Conservation (phyloP, 176 grass and related monocot species). For the Echinochloa phyllopogon region DNA sequence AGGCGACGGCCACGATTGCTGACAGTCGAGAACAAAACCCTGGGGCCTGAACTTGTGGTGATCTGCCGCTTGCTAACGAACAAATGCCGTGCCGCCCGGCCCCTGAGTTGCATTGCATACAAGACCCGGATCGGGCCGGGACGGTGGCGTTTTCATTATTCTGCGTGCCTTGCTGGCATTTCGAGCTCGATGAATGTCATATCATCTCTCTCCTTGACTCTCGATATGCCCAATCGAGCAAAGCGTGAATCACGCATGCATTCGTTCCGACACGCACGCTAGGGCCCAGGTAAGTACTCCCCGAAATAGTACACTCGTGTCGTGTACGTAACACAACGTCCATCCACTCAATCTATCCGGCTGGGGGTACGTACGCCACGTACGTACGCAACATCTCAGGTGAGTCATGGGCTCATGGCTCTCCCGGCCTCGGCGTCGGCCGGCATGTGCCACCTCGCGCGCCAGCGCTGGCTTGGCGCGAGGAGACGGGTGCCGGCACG, state of each 20-base stretch:
- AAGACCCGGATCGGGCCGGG: not conserved
- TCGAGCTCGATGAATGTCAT: not conserved
- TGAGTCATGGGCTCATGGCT: too few relatives aligned
- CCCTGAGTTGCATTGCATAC: not conserved
- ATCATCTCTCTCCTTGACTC: not conserved
- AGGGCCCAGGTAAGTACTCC: not conserved
- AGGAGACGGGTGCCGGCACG: not conserved
- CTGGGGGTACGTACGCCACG: too few relatives aligned
- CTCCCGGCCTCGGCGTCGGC: too few relatives aligned
- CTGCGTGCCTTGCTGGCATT: not conserved
- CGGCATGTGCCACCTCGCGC: not conserved
- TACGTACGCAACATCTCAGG: too few relatives aligned
- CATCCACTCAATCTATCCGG: too few relatives aligned
- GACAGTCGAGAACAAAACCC: not conserved
- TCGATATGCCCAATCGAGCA: not conserved
- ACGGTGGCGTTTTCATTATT: too few relatives aligned
- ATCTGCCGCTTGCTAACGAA: not conserved
- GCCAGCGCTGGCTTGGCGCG: not conserved
- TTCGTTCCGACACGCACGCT: not conserved
- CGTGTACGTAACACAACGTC: too few relatives aligned
- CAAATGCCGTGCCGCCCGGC: too few relatives aligned
- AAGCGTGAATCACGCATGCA: conserved; percentile 5
- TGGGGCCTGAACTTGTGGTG: not conserved
- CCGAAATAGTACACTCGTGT: too few relatives aligned
- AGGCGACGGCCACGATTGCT: not conserved